phyloP scores from a whole-genome alignment of 257 asterid genomes.

The Cinchona pubescens region DNA sequence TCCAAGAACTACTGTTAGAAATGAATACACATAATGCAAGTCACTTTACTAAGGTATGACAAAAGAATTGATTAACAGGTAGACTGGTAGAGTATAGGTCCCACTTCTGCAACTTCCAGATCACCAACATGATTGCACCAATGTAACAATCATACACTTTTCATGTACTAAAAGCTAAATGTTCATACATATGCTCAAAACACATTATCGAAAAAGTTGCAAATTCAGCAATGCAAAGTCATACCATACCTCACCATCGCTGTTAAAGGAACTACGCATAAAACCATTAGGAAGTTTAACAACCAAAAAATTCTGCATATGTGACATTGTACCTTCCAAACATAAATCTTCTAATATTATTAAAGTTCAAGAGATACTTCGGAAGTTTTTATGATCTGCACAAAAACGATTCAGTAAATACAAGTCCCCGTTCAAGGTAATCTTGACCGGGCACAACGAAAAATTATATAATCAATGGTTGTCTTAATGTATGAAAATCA shows the following conservation, averaged over 20 bases:
- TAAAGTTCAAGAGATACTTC: conserved; percentile 44
- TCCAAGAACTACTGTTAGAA: neutral
- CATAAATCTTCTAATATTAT: conserved; percentile 34
- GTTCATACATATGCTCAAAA: no score
- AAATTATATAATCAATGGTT: conserved; percentile 7
- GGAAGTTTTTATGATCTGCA: conserved; percentile 61
- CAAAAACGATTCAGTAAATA: conserved; percentile 54
- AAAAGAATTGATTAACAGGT: neutral
- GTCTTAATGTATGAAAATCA: neutral
- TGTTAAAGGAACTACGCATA: conserved; percentile 32
- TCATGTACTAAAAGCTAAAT: neutral
- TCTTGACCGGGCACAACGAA: conserved; percentile 36
- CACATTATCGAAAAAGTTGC: neutral
- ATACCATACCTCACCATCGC: conserved; percentile 41
- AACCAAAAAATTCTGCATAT: conserved; percentile 26
- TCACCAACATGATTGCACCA: neutral
- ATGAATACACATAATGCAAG: neutral
- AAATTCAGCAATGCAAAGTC: conserved; percentile 23
- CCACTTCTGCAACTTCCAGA: conserved; percentile 2
- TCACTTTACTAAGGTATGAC: no score
- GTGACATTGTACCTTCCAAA: conserved; percentile 37
- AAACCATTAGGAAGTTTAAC: conserved; percentile 29
- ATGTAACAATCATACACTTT: neutral
- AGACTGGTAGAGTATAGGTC: no score
- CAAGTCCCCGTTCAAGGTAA: conserved; percentile 38